Percentiles rank a stretch among this genome's conserved stretches.
phyloP scores from a whole-genome alignment of 176 grass and related monocot species.

The Musa beccarii region DNA sequence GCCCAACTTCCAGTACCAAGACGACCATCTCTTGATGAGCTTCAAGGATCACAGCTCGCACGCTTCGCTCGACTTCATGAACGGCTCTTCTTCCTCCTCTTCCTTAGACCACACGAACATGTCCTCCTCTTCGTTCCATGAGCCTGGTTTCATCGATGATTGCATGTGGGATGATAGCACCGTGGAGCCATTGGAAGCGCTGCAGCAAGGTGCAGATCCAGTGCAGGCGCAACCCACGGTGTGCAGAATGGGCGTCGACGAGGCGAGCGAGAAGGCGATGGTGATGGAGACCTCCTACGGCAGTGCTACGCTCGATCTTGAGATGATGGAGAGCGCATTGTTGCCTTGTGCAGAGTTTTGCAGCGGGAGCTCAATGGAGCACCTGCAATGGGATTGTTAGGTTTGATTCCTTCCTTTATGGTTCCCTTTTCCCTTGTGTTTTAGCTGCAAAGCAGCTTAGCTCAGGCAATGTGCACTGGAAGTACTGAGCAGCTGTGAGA shows the following conservation, averaged over 20 bases:
- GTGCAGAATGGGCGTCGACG: constrained; percentile 5
- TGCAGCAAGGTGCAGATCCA: constrained; percentile 16
- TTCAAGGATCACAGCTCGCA: constrained; percentile 50
- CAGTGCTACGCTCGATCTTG: constrained; percentile 48
- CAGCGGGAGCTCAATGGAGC: constrained; percentile 53
- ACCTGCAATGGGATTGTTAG: constrained; percentile 91
- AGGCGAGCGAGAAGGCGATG: constrained; percentile 33
- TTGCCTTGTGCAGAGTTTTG: constrained; percentile 54
- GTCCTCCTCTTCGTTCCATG: constrained; percentile 49
- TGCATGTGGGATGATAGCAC: constrained; percentile 37
- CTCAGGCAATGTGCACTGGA: too few relatives aligned
- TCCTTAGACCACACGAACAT: constrained; percentile 32
- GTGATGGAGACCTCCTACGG: constrained; percentile 65
- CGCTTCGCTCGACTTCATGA: constrained; percentile 59
- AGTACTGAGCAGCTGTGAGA: too few relatives aligned
- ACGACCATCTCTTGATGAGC: constrained; percentile 60
- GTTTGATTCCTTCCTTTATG: background rate
- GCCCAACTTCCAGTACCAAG: constrained; percentile 37
- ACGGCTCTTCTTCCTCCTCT: constrained; percentile 38
- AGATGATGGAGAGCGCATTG: constrained; percentile 64
- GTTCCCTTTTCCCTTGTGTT: background rate
- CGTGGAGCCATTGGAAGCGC: constrained; percentile 18
- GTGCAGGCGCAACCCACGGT: background rate
- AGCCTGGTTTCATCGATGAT: constrained; percentile 45
- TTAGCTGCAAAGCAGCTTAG: background rate